Conservation (phyloP, 2,329 filamentous ascomycete genomes). For the Coniella vitis region DNA sequence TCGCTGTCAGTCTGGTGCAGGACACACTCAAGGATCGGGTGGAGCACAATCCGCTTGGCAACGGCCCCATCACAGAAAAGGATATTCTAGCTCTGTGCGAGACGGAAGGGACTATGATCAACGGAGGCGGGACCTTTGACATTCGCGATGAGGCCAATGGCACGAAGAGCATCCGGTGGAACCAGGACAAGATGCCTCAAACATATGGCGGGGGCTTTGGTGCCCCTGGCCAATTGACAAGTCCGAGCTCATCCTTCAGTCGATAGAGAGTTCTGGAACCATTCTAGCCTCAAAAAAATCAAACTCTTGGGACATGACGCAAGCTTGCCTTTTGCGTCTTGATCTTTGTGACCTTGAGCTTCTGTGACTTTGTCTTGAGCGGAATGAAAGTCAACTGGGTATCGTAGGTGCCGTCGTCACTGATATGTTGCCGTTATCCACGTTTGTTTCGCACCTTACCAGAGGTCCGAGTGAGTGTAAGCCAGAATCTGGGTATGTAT, state of each 20-base stretch:
- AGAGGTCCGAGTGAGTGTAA: no score
- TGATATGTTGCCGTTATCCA: no score
- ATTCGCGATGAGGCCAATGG: constrained; percentile 46
- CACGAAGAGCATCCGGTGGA: constrained; percentile 43
- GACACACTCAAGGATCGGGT: constrained; percentile 59
- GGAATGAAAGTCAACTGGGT: no score
- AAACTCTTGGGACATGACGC: constrained; percentile 21
- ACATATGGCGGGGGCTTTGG: constrained; percentile 39
- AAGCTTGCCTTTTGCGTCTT: neutral
- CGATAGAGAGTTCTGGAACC: no score
- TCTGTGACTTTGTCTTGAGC: no score
- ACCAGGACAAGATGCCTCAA: constrained; percentile 31
- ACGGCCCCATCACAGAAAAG: constrained; percentile 39
- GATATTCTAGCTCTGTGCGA: constrained; percentile 84
- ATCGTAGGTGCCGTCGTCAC: no score
- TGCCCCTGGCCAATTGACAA: constrained; percentile 63
- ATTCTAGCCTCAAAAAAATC: no score
- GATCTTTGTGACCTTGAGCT: no score
- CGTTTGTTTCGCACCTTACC: no score
- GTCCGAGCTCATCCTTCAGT: constrained; percentile 43
- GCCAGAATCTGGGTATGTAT: no score
- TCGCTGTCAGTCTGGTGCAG: constrained; percentile 44
- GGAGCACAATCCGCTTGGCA: constrained; percentile 39
- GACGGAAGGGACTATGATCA: constrained; percentile 77
- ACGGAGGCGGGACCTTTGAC: constrained; percentile 86